Evolutionary conservation across 805 yeast genomes (phyloP), one percentile per base, ranked within the genome.

Genomic region (Schwanniomyces sp.): DNA sequence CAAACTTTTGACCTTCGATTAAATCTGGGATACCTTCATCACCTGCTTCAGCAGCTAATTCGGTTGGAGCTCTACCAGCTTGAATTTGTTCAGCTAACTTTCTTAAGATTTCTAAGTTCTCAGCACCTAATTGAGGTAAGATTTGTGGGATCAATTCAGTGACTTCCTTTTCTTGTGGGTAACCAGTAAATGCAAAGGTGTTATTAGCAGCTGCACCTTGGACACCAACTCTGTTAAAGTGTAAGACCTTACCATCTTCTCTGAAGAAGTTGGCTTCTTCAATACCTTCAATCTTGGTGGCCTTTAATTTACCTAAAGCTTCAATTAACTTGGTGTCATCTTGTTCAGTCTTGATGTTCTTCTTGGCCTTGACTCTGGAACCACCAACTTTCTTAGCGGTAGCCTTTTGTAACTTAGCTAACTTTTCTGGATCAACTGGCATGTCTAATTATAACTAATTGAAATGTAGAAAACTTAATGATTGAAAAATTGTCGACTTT

Each of bases 241-340:
- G 97, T 74, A 92, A 78, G 56, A 94, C 97, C 69, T 85, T 86
- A 68, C 97, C 97, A 72, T 92, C 97, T 56, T 90, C 96, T 74
- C 81, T 87, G 88, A 94, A 91, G 81, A 92, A 88, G 84, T 91
- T 92, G 66, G 96, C 98, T 80, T 92, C 97, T 71, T 90, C 96
- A 64, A 92, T 85, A 64, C 88, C 90, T 58, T 87, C 91, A 61
- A 92, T 76, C 63, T 90, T 86, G 74, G 86, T 88, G 57, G 91
- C 95, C 74, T 88, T 86, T 70, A 92, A 80, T 78, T 91, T 91
- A 72, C 84, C 86, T 75, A 92, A 79, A 65, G 92, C 83, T 61
- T 85, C 88, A 76, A 89, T 91, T 71, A 92, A 81, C 76, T 91
- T 91, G 72, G 90, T 79, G 77, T 91, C 96, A 67, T 91, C 96